Base-by-base conservation (phyloP, 768 basidiomycete species). In the Amanita thiersii region DNA sequence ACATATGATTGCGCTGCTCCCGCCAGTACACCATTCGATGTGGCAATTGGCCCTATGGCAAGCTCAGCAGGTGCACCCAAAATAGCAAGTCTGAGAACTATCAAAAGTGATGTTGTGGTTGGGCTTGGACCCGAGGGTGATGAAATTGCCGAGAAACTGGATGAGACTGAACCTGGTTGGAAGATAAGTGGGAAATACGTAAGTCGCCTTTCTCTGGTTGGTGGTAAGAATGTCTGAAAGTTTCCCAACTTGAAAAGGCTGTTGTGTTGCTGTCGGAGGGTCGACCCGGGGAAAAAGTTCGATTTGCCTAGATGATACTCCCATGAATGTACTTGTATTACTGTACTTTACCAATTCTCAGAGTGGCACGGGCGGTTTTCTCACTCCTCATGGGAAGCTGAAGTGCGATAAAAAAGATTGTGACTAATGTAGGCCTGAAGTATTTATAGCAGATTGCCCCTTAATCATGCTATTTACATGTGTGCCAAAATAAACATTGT, bases 171-270 rank as follows among this genome's bases (percentile, higher is more conserved):
- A 55, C 79, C 85, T 12, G 93, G 93, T 37, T 97, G 93, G 93
- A 93, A 91, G 68, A 94, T 96, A 54, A 88, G 86, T 37, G 91
- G 91, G 35, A 92, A 93, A 88, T 93, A 91, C 55, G 90, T 91
- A 58, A 65, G 87, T 72, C 12, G 47, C 33, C 5, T 43, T 1
- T 2, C 45, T n/a, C 2, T 30, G n/a, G n/a, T n/a, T n/a, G n/a
- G n/a, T 24, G 33, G 21, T 15, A 1, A 8, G 5, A 26, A 19
- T 15, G 26, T 4, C 18, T 5, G 14, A 7, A 15, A 2, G 4
- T 23, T 34, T 14, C 9, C 12, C 18, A 33, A 15, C 4, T n/a
- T 12, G 23, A 18, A 33, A 40, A 88, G 86, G 91, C 91, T 50
- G 81, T 93, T 45, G 83, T 93, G 3, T 75, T 93, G 7, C 63